Evolutionary conservation across 257 asterid genomes (phyloP).

Genomic region (Nemophila menziesii): DNA sequence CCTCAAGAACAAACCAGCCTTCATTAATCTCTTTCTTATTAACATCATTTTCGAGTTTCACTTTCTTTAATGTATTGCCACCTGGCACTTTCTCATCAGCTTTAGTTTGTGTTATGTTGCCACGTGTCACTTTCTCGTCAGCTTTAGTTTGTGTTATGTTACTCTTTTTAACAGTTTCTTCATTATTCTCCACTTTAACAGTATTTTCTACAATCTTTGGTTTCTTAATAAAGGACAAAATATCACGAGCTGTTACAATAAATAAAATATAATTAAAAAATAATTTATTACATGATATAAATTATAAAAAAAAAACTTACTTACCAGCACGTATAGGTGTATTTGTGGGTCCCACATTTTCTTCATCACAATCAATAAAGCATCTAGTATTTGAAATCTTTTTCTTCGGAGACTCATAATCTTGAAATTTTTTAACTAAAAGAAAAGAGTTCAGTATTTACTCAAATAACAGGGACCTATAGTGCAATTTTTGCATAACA

Average conservation of each 20-base stretch:
- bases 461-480: no score
- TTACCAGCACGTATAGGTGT: conserved; percentile 71
- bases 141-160: conserved; percentile 23
- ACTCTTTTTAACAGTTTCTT: conserved; percentile 16
- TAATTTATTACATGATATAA: no score
- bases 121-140: conserved; percentile 27
- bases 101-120: conserved; percentile 18
- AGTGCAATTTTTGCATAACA: no score
- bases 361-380: conserved; percentile 17
- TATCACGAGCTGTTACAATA: conserved; percentile 50
- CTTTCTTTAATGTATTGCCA: conserved; percentile 26
- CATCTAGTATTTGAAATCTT: conserved; percentile 19
- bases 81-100: no score
- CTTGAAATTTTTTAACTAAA: background rate
- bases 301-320: no score
- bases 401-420: conserved; percentile 19
- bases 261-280: no score
- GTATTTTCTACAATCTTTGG: conserved; percentile 27
- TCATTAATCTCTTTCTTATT: conserved; percentile 18
- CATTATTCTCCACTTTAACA: conserved; percentile 17
- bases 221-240: conserved; percentile 58
- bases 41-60: conserved; percentile 15
- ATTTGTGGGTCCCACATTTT: conserved; percentile 17
- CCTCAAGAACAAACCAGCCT: conserved; percentile 9
- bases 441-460: no score